Percentiles rank a stretch among this genome's conserved stretches.
phyloP scores from a whole-genome alignment of 2,329 filamentous ascomycete genomes.

The Colletotrichum sp. region DNA sequence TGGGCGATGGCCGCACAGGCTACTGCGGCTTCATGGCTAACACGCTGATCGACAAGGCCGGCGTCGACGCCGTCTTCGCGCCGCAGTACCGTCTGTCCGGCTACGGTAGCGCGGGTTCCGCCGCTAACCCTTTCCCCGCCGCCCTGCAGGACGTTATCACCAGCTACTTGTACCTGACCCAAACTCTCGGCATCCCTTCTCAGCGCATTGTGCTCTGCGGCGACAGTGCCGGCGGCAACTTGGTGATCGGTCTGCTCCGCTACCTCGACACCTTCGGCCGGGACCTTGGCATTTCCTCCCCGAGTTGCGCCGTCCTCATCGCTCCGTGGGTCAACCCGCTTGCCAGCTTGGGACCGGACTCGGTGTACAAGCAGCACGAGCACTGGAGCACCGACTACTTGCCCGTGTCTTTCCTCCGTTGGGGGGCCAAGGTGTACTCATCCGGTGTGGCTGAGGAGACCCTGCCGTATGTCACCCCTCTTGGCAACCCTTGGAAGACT shows the following conservation, averaged over 20 bases:
- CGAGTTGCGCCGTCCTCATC: not conserved
- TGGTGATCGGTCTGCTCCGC: conserved; percentile 33
- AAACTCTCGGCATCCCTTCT: conserved; percentile 27
- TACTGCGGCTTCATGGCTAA: conserved; percentile 31
- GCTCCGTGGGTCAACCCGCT: conserved; percentile 8
- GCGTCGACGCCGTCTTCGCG: conserved; percentile 29
- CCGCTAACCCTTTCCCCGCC: conserved; percentile 29
- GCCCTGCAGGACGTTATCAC: conserved; percentile 35
- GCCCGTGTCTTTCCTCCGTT: not conserved
- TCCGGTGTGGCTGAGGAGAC: not conserved
- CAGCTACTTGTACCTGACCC: conserved; percentile 31
- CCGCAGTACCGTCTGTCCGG: conserved; percentile 37
- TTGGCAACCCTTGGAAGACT: not conserved
- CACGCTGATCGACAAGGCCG: conserved; percentile 27
- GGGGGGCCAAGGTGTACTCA: conserved; percentile 4
- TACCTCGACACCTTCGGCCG: conserved; percentile 26
- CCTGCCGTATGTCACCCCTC: not conserved
- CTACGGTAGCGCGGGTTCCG: not conserved
- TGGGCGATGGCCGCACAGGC: conserved; percentile 33
- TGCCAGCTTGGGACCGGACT: conserved; percentile 1
- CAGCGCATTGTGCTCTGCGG: conserved; percentile 34
- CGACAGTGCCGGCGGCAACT: conserved; percentile 36
- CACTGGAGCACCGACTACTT: conserved; percentile 13
- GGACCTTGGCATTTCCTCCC: not conserved
- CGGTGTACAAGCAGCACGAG: not conserved